Conservation (phyloP, 2,329 filamentous ascomycete species). For the Aspergillus ruber region DNA sequence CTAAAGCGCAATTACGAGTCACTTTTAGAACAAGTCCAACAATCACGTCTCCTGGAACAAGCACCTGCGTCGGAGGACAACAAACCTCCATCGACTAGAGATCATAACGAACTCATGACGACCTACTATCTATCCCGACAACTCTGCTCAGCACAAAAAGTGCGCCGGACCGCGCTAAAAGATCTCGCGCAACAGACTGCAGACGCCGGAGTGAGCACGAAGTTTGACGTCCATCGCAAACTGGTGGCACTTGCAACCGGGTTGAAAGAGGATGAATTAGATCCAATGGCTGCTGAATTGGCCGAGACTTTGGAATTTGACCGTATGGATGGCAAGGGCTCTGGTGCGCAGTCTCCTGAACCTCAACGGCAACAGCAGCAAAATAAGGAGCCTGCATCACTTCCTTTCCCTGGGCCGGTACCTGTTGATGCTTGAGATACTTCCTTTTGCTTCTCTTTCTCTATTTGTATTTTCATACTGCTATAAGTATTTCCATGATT, state of each 20-base stretch:
- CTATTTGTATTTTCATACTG: neutral
- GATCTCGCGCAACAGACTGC: slow-evolving; percentile 40
- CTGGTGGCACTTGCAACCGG: slow-evolving; percentile 43
- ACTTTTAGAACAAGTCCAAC: slow-evolving; percentile 40
- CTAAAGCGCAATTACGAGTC: slow-evolving; percentile 34
- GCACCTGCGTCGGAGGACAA: slow-evolving; percentile 13
- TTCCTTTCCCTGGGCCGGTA: slow-evolving; percentile 22
- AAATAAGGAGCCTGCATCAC: slow-evolving; percentile 17
- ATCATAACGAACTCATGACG: slow-evolving; percentile 24
- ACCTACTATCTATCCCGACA: slow-evolving; percentile 27
- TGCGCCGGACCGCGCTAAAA: slow-evolving; percentile 29
- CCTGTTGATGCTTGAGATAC: slow-evolving; percentile 25
- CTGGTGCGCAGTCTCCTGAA: slow-evolving; percentile 22
- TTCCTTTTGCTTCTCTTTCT: neutral
- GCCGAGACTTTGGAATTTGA: slow-evolving; percentile 41
- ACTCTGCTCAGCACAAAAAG: slow-evolving; percentile 28
- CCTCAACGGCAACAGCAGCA: slow-evolving; percentile 16
- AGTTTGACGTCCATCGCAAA: slow-evolving; percentile 42
- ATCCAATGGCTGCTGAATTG: slow-evolving; percentile 42
- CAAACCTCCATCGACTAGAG: slow-evolving; percentile 11
- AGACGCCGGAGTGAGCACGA: slow-evolving; percentile 41
- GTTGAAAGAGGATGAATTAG: slow-evolving; percentile 42
- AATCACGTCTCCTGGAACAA: slow-evolving; percentile 27
- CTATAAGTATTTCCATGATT: neutral
- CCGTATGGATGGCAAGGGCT: slow-evolving; percentile 31